Conservation (phyloP, 2,329 filamentous ascomycete genomes). For the Fusarium sp. region DNA sequence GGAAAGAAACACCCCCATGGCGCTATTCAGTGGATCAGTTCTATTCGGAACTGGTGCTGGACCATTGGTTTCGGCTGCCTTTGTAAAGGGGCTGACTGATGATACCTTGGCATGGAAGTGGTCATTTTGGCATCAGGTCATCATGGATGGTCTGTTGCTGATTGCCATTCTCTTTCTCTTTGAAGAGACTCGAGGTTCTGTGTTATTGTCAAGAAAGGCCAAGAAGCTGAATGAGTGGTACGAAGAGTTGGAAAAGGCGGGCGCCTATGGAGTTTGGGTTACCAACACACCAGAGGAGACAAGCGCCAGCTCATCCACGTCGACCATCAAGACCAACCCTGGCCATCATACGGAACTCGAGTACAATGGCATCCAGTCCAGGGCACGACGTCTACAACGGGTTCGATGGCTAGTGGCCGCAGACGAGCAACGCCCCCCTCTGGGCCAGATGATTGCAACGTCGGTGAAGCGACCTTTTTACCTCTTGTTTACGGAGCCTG, state of each 20-base stretch:
- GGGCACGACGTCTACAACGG: constrained; percentile 52
- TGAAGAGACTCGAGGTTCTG: constrained; percentile 83
- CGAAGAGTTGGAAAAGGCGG: constrained; percentile 74
- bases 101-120: constrained; percentile 75
- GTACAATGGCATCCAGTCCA: constrained; percentile 1
- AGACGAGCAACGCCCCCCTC: constrained; percentile 79
- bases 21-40: constrained; percentile 83
- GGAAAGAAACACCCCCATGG: constrained; percentile 90
- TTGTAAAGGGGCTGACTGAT: constrained; percentile 70
- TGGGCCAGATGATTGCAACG: constrained; percentile 77
- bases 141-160: constrained; percentile 72
- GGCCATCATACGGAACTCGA: constrained; percentile 15
- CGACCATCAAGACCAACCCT: constrained; percentile 32
- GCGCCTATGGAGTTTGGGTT: constrained; percentile 64
- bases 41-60: constrained; percentile 84
- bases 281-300: constrained; percentile 15
- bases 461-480: constrained; percentile 84
- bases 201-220: constrained; percentile 83
- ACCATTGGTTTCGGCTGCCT: constrained; percentile 76
- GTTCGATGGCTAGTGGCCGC: constrained; percentile 84
- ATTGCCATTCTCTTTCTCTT: constrained; percentile 76
- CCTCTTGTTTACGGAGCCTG: constrained; percentile 79
- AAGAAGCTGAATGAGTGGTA: constrained; percentile 82
- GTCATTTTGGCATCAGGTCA: constrained; percentile 89
- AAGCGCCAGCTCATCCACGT: constrained; percentile 34